These are phyloP conservation scores for Acrasis kona DNA, from an alignment of 78 protist species.

Conservation along the genomic window DNA sequence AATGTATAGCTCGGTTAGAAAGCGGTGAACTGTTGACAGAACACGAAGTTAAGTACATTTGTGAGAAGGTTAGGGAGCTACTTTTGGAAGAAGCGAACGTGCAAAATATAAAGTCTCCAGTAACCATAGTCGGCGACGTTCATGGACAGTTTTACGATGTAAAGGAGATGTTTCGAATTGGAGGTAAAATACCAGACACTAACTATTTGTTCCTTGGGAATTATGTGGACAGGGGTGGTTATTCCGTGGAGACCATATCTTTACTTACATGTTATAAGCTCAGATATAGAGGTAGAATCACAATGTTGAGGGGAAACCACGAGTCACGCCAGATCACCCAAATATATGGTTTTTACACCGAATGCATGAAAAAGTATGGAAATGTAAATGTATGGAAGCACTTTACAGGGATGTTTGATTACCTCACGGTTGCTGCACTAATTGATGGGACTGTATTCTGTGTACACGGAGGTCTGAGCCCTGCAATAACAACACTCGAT, in stretches of 20 bases:
- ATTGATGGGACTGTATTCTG: constrained; percentile 33
- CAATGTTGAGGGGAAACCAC: constrained; percentile 49
- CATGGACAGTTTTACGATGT: constrained; percentile 41
- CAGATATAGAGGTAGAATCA: constrained; percentile 5
- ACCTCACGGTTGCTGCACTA: constrained; percentile 79
- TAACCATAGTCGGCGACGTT: constrained; percentile 94
- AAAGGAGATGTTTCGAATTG: constrained; percentile 86
- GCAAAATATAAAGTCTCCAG: constrained; percentile 67
- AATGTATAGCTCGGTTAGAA: background rate
- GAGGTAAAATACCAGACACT: constrained; percentile 89
- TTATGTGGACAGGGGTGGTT: constrained; percentile 41
- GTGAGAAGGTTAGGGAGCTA: constrained; percentile 61
- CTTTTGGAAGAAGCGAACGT: constrained; percentile 78
- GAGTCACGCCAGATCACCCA: constrained; percentile 42
- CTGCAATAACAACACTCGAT: constrained; percentile 18
- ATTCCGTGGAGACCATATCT: constrained; percentile 21
- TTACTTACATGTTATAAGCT: constrained; percentile 22
- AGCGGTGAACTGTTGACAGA: background rate
- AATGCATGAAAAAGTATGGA: constrained; percentile 30
- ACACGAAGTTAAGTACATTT: constrained; percentile 9
- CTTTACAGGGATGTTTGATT: constrained; percentile 87
- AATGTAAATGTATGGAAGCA: constrained; percentile 78
- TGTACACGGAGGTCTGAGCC: constrained; percentile 42
- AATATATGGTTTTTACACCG: constrained; percentile 43
- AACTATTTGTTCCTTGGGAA: constrained; percentile 34